A percentile compares a stretch with the other conserved stretches of the same genome.
phyloP scores from a whole-genome alignment of 257 asterid genomes.

The Henckelia pumila region DNA sequence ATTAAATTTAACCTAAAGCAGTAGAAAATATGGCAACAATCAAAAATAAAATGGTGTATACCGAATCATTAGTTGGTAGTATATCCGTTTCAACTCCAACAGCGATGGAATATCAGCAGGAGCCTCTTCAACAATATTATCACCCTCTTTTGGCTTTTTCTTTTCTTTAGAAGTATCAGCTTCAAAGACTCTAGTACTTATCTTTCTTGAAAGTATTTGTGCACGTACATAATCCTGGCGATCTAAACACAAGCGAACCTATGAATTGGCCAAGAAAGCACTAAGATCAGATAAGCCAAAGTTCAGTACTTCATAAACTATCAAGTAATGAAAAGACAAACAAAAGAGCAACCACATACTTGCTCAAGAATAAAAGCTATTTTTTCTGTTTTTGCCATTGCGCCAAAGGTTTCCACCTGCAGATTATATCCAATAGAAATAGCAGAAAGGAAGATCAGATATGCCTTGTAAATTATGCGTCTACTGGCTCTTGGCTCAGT shows the following conservation, averaged over 20 bases:
- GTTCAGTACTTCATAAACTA: neutral
- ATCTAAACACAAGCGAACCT: conserved; percentile 95
- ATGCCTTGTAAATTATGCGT: neutral
- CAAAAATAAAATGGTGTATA: conserved; percentile 28
- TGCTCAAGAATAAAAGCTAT: conserved; percentile 96
- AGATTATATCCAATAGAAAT: conserved; percentile 18
- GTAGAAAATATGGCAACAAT: neutral
- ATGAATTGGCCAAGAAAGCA: conserved; percentile 25
- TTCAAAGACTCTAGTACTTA: conserved; percentile 93
- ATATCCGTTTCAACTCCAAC: conserved; percentile 80
- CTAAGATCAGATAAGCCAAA: conserved; percentile 14
- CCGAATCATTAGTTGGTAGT: conserved; percentile 95
- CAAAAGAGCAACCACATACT: conserved; percentile 41
- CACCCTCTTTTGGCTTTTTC: conserved; percentile 91
- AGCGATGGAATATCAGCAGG: conserved; percentile 93
- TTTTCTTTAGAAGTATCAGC: conserved; percentile 79
- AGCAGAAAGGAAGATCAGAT: neutral
- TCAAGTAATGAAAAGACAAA: conserved; percentile 16
- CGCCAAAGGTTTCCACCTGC: conserved; percentile 97
- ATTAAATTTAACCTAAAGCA: neutral
- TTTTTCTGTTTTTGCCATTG: conserved; percentile 99
- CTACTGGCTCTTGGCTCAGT: neutral
- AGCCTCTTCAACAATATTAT: conserved; percentile 74
- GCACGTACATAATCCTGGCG: conserved; percentile 95
- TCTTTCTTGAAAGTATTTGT: conserved; percentile 92